A percentile compares a stretch with the other conserved stretches of the same genome.
Conservation (phyloP, 139 green algal species). For the Diplosphaera chodatii region DNA sequence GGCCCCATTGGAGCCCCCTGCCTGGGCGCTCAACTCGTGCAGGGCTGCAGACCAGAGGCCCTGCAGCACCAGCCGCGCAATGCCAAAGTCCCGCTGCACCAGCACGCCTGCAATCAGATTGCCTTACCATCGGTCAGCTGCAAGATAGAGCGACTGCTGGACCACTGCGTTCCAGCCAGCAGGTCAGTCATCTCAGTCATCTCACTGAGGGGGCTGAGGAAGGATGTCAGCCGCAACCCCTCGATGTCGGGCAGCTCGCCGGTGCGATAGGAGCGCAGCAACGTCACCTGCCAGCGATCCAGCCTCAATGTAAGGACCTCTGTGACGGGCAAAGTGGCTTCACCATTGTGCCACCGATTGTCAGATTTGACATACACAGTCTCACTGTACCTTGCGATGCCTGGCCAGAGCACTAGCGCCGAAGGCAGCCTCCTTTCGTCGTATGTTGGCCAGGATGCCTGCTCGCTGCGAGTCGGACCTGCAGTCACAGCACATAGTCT, state of each 20-base stretch:
- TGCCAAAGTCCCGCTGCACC: constrained; percentile 6
- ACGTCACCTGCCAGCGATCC: background rate
- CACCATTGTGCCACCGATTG: too few species aligned
- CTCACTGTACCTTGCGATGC: background rate
- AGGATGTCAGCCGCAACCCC: constrained; percentile 3
- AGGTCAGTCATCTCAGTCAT: too few species aligned
- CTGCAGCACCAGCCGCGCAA: background rate
- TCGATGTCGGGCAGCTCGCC: constrained; percentile 22
- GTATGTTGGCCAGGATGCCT: background rate
- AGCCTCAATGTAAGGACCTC: too few species aligned
- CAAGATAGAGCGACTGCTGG: too few species aligned
- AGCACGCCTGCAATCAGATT: constrained; percentile 3
- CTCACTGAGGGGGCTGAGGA: constrained; percentile 13
- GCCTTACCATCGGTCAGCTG: too few species aligned
- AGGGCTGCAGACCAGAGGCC: background rate
- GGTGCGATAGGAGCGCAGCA: constrained; percentile 15
- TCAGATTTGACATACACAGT: too few species aligned
- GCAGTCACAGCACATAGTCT: background rate
- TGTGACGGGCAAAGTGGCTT: too few species aligned
- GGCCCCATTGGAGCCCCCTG: background rate
- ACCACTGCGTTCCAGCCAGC: too few species aligned
- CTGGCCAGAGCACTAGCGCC: background rate
- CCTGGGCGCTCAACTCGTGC: background rate
- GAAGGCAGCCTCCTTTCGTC: background rate
- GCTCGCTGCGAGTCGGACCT: background rate